Conservation (phyloP, 2,329 filamentous ascomycete species). For the Xylaria sp. region DNA sequence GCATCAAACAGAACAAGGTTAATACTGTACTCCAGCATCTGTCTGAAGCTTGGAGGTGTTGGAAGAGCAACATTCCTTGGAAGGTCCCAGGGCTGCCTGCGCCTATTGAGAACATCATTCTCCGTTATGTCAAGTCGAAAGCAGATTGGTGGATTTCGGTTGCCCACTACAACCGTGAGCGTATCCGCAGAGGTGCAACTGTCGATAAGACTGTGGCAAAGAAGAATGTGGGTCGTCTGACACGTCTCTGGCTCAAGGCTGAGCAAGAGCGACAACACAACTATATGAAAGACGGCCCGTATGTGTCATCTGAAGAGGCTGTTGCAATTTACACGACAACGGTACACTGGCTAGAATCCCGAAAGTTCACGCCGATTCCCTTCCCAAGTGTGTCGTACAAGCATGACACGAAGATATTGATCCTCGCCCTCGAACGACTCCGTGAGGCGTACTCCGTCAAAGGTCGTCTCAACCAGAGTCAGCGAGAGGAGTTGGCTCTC, state of each 20-base stretch:
- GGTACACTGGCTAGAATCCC: slow-evolving; percentile 96
- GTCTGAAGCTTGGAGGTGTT: slow-evolving; percentile 98
- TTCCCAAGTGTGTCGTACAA: slow-evolving; percentile 99
- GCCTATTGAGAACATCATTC: slow-evolving; percentile 97
- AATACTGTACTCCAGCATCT: slow-evolving; percentile 97
- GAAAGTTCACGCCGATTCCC: slow-evolving; percentile 97
- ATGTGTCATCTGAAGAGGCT: slow-evolving; percentile 96
- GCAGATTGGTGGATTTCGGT: slow-evolving; percentile 99
- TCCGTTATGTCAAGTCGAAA: slow-evolving; percentile 98
- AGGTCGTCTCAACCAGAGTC: slow-evolving; percentile 93
- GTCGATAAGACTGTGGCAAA: slow-evolving; percentile 99
- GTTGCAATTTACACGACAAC: slow-evolving; percentile 99
- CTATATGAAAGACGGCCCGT: slow-evolving; percentile 98
- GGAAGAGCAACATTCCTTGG: slow-evolving; percentile 99
- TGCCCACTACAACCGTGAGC: slow-evolving; percentile 97
- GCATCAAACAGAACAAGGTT: slow-evolving; percentile 99
- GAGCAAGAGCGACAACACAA: slow-evolving; percentile 99
- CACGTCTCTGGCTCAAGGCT: slow-evolving; percentile 93
- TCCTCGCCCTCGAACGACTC: slow-evolving; percentile 88
- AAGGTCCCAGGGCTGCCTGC: slow-evolving; percentile 96
- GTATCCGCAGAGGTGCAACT: slow-evolving; percentile 92
- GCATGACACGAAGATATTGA: slow-evolving; percentile 98
- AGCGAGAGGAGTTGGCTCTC: slow-evolving; percentile 92
- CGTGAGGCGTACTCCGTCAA: slow-evolving; percentile 98
- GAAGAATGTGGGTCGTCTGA: slow-evolving; percentile 96